A percentile compares a stretch with the other conserved stretches of the same genome.
Conservation (phyloP, 345 rosid genomes). For the Hypericum perforatum region DNA sequence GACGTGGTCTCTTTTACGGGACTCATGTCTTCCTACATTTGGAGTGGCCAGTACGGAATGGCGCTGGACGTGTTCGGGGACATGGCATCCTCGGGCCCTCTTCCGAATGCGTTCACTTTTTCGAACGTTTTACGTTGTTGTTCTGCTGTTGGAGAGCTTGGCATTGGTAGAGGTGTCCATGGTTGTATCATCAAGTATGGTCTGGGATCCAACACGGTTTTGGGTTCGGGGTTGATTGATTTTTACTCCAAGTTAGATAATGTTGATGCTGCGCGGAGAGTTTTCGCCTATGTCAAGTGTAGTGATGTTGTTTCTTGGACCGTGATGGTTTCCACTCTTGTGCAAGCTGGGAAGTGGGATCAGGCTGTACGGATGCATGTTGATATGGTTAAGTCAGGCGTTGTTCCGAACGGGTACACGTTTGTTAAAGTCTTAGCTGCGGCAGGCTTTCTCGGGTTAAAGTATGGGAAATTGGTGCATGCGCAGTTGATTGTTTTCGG, state of each 20-base stretch:
- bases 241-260: constrained; percentile 45
- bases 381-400: constrained; percentile 40
- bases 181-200: constrained; percentile 41
- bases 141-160: constrained; percentile 33
- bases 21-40: constrained; percentile 38
- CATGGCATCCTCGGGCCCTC: constrained; percentile 33
- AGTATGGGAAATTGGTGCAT: constrained; percentile 44
- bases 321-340: constrained; percentile 43
- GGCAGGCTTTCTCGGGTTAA: constrained; percentile 31
- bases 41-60: constrained; percentile 26
- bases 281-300: constrained; percentile 31
- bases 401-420: constrained; percentile 49
- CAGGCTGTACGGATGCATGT: constrained; percentile 38
- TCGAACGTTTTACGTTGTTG: constrained; percentile 45
- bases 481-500: constrained; percentile 39
- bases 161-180: constrained; percentile 39
- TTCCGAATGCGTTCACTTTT: constrained; percentile 56
- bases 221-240: constrained; percentile 42
- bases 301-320: constrained; percentile 61
- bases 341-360: constrained; percentile 36
- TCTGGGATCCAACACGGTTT: constrained; percentile 29
- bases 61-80: constrained; percentile 34
- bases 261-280: constrained; percentile 29
- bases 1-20: constrained; percentile 66
- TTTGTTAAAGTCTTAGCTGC: constrained; percentile 49